Conservation (phyloP, 2,329 filamentous ascomycete genomes). For the Ophiostoma novo-ulmi region DNA sequence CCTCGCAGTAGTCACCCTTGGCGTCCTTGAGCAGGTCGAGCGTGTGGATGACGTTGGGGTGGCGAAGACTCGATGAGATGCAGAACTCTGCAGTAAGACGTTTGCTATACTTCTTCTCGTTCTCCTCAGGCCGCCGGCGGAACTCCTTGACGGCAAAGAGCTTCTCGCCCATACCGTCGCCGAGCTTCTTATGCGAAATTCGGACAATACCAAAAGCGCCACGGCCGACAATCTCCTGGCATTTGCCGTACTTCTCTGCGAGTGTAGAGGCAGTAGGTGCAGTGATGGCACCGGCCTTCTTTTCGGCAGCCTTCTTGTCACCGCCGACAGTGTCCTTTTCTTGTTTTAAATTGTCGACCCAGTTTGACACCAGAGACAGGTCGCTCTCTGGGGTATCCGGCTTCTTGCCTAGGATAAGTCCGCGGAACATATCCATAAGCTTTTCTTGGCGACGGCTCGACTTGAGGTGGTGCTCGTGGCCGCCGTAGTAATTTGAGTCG, state of each 20-base stretch:
- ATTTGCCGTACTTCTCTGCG: slow-evolving; percentile 97
- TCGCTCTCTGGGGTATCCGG: slow-evolving; percentile 74
- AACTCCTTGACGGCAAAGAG: slow-evolving; percentile 98
- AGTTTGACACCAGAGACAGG: slow-evolving; percentile 86
- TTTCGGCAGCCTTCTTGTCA: slow-evolving; percentile 50
- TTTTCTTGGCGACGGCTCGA: slow-evolving; percentile 92
- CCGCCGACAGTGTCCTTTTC: slow-evolving; percentile 73
- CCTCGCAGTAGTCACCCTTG: slow-evolving; percentile 96
- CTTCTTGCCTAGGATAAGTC: slow-evolving; percentile 71
- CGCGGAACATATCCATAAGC: slow-evolving; percentile 83
- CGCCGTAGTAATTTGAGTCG: slow-evolving; percentile 53
- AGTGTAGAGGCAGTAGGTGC: slow-evolving; percentile 52
- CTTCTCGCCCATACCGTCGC: slow-evolving; percentile 75
- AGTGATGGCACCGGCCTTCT: slow-evolving; percentile 16
- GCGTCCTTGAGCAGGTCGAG: slow-evolving; percentile 91
- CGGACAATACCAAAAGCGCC: slow-evolving; percentile 96
- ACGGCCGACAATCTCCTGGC: slow-evolving; percentile 91
- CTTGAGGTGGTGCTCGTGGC: slow-evolving; percentile 83
- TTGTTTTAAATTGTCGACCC: slow-evolving; percentile 88
- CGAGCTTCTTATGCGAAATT: slow-evolving; percentile 92
- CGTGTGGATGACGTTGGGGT: slow-evolving; percentile 97
- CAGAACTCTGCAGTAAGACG: slow-evolving; percentile 95
- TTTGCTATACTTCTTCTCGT: slow-evolving; percentile 96
- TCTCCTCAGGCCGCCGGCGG: slow-evolving; percentile 86
- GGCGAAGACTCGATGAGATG: slow-evolving; percentile 92